Percentiles rank a stretch among this genome's conserved stretches.
These are phyloP conservation scores for Daldinia loculata DNA, from an alignment of 495 filamentous ascomycete genomes.

Conservation along the genomic window DNA sequence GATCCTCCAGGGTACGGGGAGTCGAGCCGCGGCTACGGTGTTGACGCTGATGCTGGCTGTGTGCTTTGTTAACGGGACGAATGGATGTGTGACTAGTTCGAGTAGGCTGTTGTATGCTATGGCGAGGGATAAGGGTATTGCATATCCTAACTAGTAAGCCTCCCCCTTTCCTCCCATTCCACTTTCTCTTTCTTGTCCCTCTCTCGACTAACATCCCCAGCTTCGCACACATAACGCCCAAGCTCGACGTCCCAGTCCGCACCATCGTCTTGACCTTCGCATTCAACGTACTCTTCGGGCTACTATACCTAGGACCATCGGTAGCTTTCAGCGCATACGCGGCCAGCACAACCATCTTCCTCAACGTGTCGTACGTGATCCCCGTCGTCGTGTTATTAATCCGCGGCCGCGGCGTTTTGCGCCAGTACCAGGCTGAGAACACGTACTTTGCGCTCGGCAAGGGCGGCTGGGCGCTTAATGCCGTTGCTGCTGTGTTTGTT, in stretches of 20 bases:
- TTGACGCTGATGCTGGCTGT: constrained; percentile 48
- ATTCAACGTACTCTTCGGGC: constrained; percentile 49
- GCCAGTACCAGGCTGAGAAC: constrained; percentile 30
- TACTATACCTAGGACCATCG: constrained; percentile 47
- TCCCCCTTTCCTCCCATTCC: background rate
- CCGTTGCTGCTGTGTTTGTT: constrained; percentile 42
- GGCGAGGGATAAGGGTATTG: constrained; percentile 66
- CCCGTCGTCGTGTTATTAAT: constrained; percentile 45
- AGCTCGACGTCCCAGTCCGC: constrained; percentile 46
- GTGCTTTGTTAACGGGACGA: constrained; percentile 51
- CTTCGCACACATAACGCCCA: constrained; percentile 44
- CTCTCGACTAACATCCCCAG: constrained; percentile 14
- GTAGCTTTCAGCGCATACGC: constrained; percentile 49
- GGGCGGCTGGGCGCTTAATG: constrained; percentile 39
- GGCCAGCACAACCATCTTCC: constrained; percentile 48
- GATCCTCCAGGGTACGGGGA: constrained; percentile 48
- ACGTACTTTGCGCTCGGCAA: constrained; percentile 40
- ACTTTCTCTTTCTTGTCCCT: background rate
- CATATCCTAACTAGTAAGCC: constrained; percentile 50
- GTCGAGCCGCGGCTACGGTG: constrained; percentile 44
- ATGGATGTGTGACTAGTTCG: constrained; percentile 58
- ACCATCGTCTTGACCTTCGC: constrained; percentile 46
- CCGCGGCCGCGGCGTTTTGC: constrained; percentile 42
- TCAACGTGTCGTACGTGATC: constrained; percentile 48
- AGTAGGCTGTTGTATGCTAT: constrained; percentile 65